Evolutionary conservation across 164 flowering plant genomes (phyloP), one percentile per base, ranked within the genome.

Genomic region (Amborella trichopoda): DNA sequence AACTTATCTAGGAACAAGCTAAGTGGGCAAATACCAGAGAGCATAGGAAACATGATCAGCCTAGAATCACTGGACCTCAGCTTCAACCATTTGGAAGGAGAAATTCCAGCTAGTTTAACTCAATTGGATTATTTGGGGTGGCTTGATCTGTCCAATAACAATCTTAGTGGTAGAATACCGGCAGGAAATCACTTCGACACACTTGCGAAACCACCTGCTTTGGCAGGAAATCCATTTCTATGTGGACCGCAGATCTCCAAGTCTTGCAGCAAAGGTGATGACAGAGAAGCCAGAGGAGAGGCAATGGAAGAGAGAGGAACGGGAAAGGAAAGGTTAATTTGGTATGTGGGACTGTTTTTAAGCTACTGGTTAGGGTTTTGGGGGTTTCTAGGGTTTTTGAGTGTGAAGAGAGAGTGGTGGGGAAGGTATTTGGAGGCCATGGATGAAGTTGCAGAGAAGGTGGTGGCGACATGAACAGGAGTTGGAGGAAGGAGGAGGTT

Each of bases 101-200:
- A 28, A 16, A 25, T 61, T 25, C 65, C 52, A 4, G 10, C 5
- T 30, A 16, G 49, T 40, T 13, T 54, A 33, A 26, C 65, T 34
- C 38, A 22, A 11, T 26, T 61, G 13, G 48, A 55, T 33, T 37
- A 2, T 25, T 60, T 55, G 4, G 18, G 27, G 13, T 14, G 1
- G 17, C 26, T 61, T 22, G 46, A 55, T 41, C 27, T 61, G n/a
- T 55, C 52, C 1, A 55, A 61, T 28, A 45, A 61, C 38, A 50
- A 55, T 32, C 55, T 61, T 36, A 61, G 56, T 39, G 65, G 65
- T 20, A 34, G 17, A 22, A 38, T 61, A 49, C 65, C 65, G 28
- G n/a, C 20, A 16, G 47, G 47, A 4, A 2, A 2, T 8, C 65
- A 61, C 37, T 54, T 49, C 25, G 47, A 49, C 1, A 49, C 55